Conservation (phyloP, 1,139 yeast species). For the Hyphopichia pseudoburtonii region DNA sequence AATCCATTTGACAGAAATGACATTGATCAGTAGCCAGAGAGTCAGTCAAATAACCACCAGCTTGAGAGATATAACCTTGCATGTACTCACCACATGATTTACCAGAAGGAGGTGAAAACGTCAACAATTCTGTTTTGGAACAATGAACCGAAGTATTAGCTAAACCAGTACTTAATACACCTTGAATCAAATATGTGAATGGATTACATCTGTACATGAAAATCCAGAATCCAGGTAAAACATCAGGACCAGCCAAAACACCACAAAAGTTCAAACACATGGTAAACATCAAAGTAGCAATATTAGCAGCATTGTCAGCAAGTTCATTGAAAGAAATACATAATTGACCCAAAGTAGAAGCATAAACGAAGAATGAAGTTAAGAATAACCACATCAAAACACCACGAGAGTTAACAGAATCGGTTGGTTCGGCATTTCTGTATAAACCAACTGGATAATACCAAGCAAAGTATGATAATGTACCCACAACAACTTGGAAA, state of each 20-base stretch:
- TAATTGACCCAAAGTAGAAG: slow-evolving; percentile 65
- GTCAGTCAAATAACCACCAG: slow-evolving; percentile 53
- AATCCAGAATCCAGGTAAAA: slow-evolving; percentile 49
- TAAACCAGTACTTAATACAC: slow-evolving; percentile 38
- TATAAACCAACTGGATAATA: slow-evolving; percentile 44
- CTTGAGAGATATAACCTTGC: slow-evolving; percentile 37
- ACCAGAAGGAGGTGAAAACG: slow-evolving; percentile 42
- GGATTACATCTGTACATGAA: slow-evolving; percentile 69
- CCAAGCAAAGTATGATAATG: slow-evolving; percentile 38
- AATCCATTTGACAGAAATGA: slow-evolving; percentile 47
- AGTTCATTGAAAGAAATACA: slow-evolving; percentile 61
- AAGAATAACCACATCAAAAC: slow-evolving; percentile 64
- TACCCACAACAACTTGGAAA: slow-evolving; percentile 33
- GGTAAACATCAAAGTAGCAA: slow-evolving; percentile 62
- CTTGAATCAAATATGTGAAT: slow-evolving; percentile 57
- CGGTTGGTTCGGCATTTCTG: slow-evolving; percentile 29
- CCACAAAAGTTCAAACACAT: slow-evolving; percentile 79
- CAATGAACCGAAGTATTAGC: slow-evolving; percentile 48
- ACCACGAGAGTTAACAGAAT: slow-evolving; percentile 48
- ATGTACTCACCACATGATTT: slow-evolving; percentile 56
- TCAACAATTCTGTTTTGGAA: slow-evolving; percentile 23
- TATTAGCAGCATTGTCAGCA: slow-evolving; percentile 74
- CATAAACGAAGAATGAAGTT: slow-evolving; percentile 56
- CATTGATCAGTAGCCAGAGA: slow-evolving; percentile 47
- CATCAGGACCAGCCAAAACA: slow-evolving; percentile 64